A percentile compares a stretch with the other conserved stretches of the same genome.
phyloP scores from a whole-genome alignment of 2,329 filamentous ascomycete species.

The Hymenoscyphus occultus region DNA sequence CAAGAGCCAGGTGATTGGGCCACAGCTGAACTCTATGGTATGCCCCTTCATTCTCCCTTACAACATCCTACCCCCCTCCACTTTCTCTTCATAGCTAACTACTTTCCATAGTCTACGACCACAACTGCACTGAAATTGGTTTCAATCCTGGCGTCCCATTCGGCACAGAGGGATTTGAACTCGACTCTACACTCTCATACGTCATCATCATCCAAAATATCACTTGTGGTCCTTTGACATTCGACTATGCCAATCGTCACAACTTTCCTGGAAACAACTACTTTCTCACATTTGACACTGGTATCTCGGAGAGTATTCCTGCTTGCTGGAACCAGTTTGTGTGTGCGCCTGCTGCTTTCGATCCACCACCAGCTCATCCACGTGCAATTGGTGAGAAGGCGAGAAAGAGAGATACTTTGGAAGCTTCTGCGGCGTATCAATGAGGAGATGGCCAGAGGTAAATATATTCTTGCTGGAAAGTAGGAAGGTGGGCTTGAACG shows the following conservation, averaged over 20 bases:
- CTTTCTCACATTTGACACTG: background rate
- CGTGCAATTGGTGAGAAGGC: too few species aligned
- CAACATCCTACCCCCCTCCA: background rate
- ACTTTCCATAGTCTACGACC: background rate
- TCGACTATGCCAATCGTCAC: background rate
- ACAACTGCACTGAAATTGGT: background rate
- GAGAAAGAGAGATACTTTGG: too few species aligned
- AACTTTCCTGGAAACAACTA: background rate
- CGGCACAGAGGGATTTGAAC: background rate
- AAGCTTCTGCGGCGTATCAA: too few species aligned
- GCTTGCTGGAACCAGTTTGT: constrained; percentile 1
- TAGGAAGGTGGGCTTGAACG: background rate
- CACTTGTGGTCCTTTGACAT: background rate
- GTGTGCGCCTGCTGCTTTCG: background rate
- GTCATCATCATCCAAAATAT: background rate
- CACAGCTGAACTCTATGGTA: background rate
- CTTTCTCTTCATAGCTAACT: too few species aligned
- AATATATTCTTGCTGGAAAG: background rate
- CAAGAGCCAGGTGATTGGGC: background rate
- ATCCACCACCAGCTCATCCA: background rate
- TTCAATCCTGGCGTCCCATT: background rate
- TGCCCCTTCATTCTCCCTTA: background rate
- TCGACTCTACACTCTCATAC: background rate
- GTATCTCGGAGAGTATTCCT: background rate
- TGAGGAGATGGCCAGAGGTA: too few species aligned